These are phyloP conservation scores for Rhipidocladum racemiflorum DNA, from an alignment of 176 grass and related monocot species.

Conservation along the genomic window DNA sequence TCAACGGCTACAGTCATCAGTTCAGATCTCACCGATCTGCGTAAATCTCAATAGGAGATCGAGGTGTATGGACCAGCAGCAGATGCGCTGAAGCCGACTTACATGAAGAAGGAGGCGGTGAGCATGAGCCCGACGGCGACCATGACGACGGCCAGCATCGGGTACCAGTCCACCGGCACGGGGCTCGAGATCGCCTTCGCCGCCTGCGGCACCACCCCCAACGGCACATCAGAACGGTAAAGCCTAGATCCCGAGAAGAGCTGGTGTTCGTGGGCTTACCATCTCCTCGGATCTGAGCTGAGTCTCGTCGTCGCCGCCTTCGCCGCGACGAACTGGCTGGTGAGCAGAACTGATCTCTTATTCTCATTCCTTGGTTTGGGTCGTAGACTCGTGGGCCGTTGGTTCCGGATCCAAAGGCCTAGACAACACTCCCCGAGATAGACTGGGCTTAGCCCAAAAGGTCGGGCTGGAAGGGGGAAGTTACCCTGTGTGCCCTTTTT, in stretches of 20 bases:
- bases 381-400: no score
- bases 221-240: not conserved
- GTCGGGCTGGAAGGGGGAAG: no score
- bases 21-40: not conserved
- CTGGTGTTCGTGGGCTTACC: not conserved
- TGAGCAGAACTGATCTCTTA: not conserved
- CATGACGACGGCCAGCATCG: slow-evolving; percentile 62
- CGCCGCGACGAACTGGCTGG: slow-evolving; percentile 15
- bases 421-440: no score
- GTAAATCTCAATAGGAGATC: no score
- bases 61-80: no score
- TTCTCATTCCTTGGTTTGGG: no score
- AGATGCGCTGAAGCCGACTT: no score
- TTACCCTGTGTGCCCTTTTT: no score
- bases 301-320: not conserved
- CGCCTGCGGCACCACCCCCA: slow-evolving; percentile 41
- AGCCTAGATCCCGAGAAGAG: not conserved
- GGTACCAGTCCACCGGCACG: slow-evolving; percentile 82
- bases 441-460: no score
- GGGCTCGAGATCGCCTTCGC: slow-evolving; percentile 88
- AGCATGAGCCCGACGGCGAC: slow-evolving; percentile 67
- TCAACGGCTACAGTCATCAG: not conserved
- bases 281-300: slow-evolving; percentile 40
- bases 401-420: no score
- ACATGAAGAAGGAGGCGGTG: slow-evolving; percentile 63